Evolutionary conservation across 257 asterid species (phyloP).

Genomic region (Primulina huaijiensis): DNA sequence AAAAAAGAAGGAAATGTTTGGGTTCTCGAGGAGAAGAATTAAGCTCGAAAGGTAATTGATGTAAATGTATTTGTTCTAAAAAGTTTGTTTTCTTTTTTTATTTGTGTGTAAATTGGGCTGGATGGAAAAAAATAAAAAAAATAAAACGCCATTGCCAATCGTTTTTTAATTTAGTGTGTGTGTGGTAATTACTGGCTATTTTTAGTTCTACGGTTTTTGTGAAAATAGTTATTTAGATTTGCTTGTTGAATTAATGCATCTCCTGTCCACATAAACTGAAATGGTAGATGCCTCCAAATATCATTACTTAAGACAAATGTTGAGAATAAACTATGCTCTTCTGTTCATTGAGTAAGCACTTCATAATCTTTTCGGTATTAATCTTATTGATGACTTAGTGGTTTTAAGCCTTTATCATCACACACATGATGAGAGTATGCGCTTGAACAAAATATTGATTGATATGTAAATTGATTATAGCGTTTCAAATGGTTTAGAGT

Average conservation of each 20-base stretch:
- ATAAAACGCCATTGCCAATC: not conserved
- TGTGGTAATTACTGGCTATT: not conserved
- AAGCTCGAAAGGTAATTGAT: slow-evolving; percentile 71
- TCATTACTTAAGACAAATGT: slow-evolving; percentile 8
- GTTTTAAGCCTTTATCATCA: not conserved
- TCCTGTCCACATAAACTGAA: slow-evolving; percentile 1
- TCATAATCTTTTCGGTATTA: slow-evolving; percentile 8
- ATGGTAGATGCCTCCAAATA: slow-evolving; percentile 13
- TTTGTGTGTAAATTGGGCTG: not conserved
- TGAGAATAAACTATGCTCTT: not conserved
- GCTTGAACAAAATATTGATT: not conserved
- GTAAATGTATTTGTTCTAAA: slow-evolving; percentile 15
- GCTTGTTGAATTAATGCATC: not conserved
- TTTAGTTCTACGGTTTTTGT: slow-evolving; percentile 15
- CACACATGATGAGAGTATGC: not conserved
- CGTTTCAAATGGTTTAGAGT: slow-evolving; percentile 10
- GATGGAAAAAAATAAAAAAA: not conserved
- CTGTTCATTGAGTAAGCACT: not conserved
- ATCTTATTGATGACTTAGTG: not conserved
- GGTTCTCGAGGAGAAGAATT: slow-evolving; percentile 78
- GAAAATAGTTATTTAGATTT: not conserved
- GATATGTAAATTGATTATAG: not conserved
- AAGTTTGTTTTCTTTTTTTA: too few relatives aligned
- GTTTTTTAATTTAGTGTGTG: not conserved
- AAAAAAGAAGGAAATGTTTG: slow-evolving; percentile 54